phyloP scores from a whole-genome alignment of 179 eudicot species.

The Spergularia azorica region DNA sequence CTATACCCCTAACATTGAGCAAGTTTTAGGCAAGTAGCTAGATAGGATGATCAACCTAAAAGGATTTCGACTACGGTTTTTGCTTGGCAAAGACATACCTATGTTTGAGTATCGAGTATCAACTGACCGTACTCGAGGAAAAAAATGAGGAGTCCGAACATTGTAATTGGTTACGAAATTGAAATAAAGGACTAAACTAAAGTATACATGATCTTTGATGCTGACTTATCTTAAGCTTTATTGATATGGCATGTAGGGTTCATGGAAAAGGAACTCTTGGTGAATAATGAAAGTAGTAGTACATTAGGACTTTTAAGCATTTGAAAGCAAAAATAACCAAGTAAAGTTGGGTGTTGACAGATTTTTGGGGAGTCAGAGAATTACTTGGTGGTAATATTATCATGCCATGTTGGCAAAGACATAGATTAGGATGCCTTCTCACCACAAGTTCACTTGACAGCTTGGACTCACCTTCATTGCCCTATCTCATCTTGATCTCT shows the following conservation, averaged over 20 bases:
- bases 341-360: conserved; percentile 24
- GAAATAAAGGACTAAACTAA: too few species aligned
- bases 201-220: conserved; percentile 1
- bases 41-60: too few species aligned
- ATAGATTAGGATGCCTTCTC: conserved; percentile 25
- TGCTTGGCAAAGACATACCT: too few species aligned
- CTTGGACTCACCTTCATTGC: conserved; percentile 10
- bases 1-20: too few species aligned
- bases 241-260: not conserved
- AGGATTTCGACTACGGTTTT: too few species aligned
- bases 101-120: too few species aligned
- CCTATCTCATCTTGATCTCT: conserved; percentile 6
- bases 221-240: conserved; percentile 14
- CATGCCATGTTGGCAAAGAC: conserved; percentile 28
- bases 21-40: too few species aligned
- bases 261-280: conserved; percentile 10
- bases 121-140: too few species aligned
- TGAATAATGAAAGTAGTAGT: conserved; percentile 13
- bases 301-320: not conserved
- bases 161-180: too few species aligned
- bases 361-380: conserved; percentile 10
- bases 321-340: conserved; percentile 10
- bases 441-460: conserved; percentile 21
- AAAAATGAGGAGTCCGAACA: too few species aligned
- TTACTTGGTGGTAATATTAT: conserved; percentile 30